phyloP scores from a whole-genome alignment of 805 yeast species.

The Wickerhamiella sergipiensis region DNA sequence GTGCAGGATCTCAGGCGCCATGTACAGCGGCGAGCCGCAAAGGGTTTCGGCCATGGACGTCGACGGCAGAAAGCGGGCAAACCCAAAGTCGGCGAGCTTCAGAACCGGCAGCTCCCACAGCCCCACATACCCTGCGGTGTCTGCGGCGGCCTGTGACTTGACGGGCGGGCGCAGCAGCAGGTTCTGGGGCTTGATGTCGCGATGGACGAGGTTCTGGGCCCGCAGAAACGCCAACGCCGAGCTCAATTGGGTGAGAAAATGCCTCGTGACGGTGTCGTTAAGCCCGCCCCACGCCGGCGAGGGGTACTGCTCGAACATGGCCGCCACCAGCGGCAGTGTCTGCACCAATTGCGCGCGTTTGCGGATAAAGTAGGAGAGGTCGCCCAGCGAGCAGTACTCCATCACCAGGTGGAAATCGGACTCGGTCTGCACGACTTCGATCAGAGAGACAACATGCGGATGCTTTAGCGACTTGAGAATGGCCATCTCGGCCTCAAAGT shows the following conservation, averaged over 20 bases:
- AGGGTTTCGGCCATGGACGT: constrained; percentile 92
- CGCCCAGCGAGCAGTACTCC: constrained; percentile 96
- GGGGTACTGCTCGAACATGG: constrained; percentile 70
- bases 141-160: constrained; percentile 47
- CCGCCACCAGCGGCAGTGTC: constrained; percentile 65
- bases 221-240: constrained; percentile 75
- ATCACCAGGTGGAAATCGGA: constrained; percentile 76
- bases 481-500: constrained; percentile 82
- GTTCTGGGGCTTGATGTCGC: constrained; percentile 94
- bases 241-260: constrained; percentile 75
- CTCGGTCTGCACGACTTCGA: constrained; percentile 67
- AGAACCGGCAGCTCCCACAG: constrained; percentile 79
- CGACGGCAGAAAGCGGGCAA: constrained; percentile 86
- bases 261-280: constrained; percentile 62
- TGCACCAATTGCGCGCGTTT: constrained; percentile 56
- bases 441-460: constrained; percentile 79
- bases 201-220: constrained; percentile 72
- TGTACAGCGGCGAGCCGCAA: constrained; percentile 94
- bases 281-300: constrained; percentile 69
- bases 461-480: constrained; percentile 79
- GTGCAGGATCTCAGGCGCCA: constrained; percentile 95
- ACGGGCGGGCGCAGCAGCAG: constrained; percentile 67
- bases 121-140: constrained; percentile 50
- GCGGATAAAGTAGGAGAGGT: constrained; percentile 74
- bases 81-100: constrained; percentile 95